Evolutionary conservation across 2,329 filamentous ascomycete species (phyloP), one percentile per base, ranked within the genome.

Genomic region (Ophiocordyceps camponoti-floridani): DNA sequence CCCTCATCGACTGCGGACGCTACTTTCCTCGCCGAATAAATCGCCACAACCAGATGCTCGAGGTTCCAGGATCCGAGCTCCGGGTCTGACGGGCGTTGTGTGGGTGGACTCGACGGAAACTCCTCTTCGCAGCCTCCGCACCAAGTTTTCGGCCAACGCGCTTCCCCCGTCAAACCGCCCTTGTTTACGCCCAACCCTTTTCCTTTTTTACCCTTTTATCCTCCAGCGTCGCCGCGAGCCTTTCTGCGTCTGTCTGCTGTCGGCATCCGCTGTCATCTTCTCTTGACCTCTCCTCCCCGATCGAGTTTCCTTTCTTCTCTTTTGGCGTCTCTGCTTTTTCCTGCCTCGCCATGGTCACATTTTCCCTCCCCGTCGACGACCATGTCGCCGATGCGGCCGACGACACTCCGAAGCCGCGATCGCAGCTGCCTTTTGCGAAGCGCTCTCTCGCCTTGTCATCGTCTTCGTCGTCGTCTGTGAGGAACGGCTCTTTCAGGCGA

Each of bases 381-480:
- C 55, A 61, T 47, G 53, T 49, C 52, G 54, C 54, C 26, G 53
- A 57, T 27, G 50, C 51, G 47, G 50, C 48, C 44, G 57, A 54
- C 45, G 54, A 55, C 54, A 66, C 64, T 23, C 64, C 64, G 38
- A 56, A 55, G 44, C 54, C 64, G 45, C 63, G 62, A 43, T 59
- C 65, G 45, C 59, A 58, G 44, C 56, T 68, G 45, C 62, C 64
- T 27, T 68, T 68, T 50, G 62, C 65, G 47, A 67, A 63, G 54
- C 65, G 65, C 51, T 54, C 55, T 48, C 63, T 60, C 48, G 58
- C 58, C 46, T 58, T 60, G 26, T 65, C 63, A n/a, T 63, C 62
- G 11, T 59, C 53, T 43, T 58, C 60, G 26, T 65, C 63, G n/a
- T 63, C 62, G 11, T 59, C 53, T 43, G 9, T 14, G 11, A 49